These are phyloP conservation scores for Opeltia flavorubescens DNA, from an alignment of 495 filamentous ascomycete genomes.

Conservation along the genomic window DNA sequence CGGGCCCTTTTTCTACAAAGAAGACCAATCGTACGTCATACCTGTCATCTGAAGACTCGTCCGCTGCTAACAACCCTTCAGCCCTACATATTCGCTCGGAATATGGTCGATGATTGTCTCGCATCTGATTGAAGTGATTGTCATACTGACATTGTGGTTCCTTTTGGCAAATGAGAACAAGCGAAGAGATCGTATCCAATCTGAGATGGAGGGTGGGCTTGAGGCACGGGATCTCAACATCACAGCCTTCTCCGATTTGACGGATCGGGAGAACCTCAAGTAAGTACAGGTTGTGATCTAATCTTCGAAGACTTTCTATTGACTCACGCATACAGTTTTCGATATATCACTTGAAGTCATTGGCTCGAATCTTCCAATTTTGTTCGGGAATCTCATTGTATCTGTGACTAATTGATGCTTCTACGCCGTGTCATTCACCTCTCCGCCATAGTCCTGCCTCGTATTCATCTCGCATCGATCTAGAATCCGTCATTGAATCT, in stretches of 20 bases:
- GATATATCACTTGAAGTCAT: neutral
- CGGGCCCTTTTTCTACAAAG: constrained; percentile 50
- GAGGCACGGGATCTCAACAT: constrained; percentile 36
- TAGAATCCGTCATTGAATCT: too few relatives aligned
- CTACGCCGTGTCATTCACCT: too few relatives aligned
- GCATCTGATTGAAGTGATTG: constrained; percentile 37
- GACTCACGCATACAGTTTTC: neutral
- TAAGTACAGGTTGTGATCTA: constrained; percentile 13
- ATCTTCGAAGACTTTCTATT: neutral
- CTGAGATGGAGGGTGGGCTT: constrained; percentile 31
- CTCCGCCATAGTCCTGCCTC: too few relatives aligned
- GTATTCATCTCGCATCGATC: too few relatives aligned
- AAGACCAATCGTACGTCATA: constrained; percentile 28
- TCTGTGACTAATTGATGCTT: too few relatives aligned
- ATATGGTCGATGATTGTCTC: constrained; percentile 52
- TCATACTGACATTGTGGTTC: constrained; percentile 32
- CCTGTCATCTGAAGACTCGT: neutral
- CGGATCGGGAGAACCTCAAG: constrained; percentile 44
- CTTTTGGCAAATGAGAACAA: constrained; percentile 41
- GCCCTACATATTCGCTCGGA: constrained; percentile 40
- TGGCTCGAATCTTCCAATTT: too few relatives aligned
- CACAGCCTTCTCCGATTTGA: constrained; percentile 47
- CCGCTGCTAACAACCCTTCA: constrained; percentile 6
- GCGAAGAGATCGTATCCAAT: constrained; percentile 37
- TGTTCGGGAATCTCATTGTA: too few relatives aligned